These are phyloP conservation scores for Trichaptum fuscoviolaceum DNA, from an alignment of 768 basidiomycete species.

Conservation along the genomic window DNA sequence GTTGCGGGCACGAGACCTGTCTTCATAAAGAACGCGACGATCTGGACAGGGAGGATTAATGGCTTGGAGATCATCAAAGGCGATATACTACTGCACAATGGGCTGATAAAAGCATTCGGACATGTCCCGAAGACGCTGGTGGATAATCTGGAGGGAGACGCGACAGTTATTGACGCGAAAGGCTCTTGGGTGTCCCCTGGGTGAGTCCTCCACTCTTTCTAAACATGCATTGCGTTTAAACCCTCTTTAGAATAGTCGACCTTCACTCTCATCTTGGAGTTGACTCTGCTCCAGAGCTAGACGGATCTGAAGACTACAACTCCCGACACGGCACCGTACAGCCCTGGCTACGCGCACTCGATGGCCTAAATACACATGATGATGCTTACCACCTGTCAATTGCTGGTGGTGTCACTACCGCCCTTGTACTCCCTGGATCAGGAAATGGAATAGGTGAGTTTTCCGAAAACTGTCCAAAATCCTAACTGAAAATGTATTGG, in stretches of 20 bases:
- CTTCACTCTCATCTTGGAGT: conserved; percentile 30
- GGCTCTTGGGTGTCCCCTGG: conserved; percentile 40
- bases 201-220: conserved; percentile 8
- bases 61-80: conserved; percentile 32
- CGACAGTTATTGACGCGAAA: conserved; percentile 22
- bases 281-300: conserved; percentile 30
- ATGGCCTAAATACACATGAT: conserved; percentile 43
- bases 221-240: conserved; percentile 13
- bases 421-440: conserved; percentile 39
- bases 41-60: conserved; percentile 45
- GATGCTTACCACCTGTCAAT: conserved; percentile 33
- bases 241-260: conserved; percentile 22
- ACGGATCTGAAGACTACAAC: conserved; percentile 30
- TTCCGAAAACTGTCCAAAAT: background rate
- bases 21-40: conserved; percentile 41
- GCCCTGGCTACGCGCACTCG: conserved; percentile 33
- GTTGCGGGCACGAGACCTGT: conserved; percentile 32
- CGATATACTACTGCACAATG: conserved; percentile 36
- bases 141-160: conserved; percentile 7
- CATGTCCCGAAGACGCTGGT: conserved; percentile 8
- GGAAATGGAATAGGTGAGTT: conserved; percentile 21
- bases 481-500: background rate
- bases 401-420: conserved; percentile 43
- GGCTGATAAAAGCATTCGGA: conserved; percentile 30
- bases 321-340: conserved; percentile 21